Evolutionary conservation across 2,329 filamentous ascomycete species (phyloP), one percentile per base, ranked within the genome.

Genomic region (Epichloe gansuensis): DNA sequence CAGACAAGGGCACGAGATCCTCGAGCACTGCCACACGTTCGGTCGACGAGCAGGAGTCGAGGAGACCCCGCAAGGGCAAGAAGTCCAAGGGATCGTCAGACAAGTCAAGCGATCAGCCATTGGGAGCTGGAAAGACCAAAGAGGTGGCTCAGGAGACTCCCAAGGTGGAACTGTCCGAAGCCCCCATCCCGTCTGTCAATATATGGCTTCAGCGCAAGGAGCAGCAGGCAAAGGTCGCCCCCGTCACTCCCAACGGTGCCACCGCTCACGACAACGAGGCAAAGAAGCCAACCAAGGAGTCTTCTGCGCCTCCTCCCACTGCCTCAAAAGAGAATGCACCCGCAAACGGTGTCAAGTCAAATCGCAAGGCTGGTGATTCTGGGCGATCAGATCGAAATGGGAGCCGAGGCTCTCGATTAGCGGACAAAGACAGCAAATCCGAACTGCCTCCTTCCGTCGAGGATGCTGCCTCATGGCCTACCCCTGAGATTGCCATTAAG

Each of bases 401-500:
- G 44, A 73, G 73, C 54, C 71, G 77, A 46, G 76, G 75, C 8
- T 68, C 68, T 51, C 71, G 75, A 54, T 56, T 62, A 17, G 60
- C 64, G 3, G 75, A 77, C 21, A 76, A 71, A 56, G 60, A 67
- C 43, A 53, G 49, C 53, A 68, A 65, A 55, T 51, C 60, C 13
- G 69, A 68, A 25, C 56, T 68, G 2, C 63, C 73, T 4, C 87
- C 87, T 27, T 76, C 87, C 2, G 84, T 88, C 46, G 82, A 79
- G 53, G 90, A 97, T 66, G 77, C 87, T 48, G 73, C 81, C 50
- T 82, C 82, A 21, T 98, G 93, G 93, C 93, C 93, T 15, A 97
- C 91, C 3, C 89, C 89, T 0, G 88, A 95, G 59, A 80, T 84
- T 50, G 82, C 84, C 48, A 68, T 68, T 45, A 72, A 75, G 57